Base-by-base conservation (phyloP, 78 protist species). In the Cavenderia fasciculata region DNA sequence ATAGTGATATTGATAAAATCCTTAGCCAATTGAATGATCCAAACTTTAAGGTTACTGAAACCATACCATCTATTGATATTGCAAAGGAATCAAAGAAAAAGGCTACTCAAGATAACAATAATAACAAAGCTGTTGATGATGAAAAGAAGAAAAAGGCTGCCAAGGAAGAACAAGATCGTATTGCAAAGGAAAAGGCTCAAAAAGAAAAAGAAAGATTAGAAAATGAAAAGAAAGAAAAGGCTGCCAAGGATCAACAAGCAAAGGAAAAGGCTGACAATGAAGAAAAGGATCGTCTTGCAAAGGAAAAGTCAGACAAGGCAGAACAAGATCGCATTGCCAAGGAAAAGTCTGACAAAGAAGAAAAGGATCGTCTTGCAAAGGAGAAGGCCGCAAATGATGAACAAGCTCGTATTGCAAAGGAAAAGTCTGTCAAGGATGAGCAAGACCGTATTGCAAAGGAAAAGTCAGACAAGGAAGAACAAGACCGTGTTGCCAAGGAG, bases 21-120 rank as follows among this genome's bases (percentile, higher is more conserved):
- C n/a, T 82, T 21, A 65, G 68, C 40, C n/a, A 49, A 44, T 40
- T 82, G n/a, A 82, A 49, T 18, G 87, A 68, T 52, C 78, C 41
- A 71, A 36, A 49, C 33, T 36, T 12, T 6, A 47, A 71, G 44
- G 65, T 27, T 33, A 71, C 47, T 59, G 75, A 25, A 78, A 16
- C 18, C 1, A 8, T 23, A 40, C 72, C 72, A 61, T 29, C 66
- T 52, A 34, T n/a, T 6, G 74, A 47, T 2, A 5, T 23, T 19
- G 62, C 11, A n/a, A 19, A 14, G 21, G 8, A 19, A 56, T 14
- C 62, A 21, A 23, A 36, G 23, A 40, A 66, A 51, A 66, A 66
- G 51, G 41, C n/a, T 66, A 34, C 7, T 16, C 63, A 43, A 49
- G 87, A 61, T 23, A 46, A 19, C 0, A 46, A 27, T 31, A 41